These are phyloP conservation scores for Boletus semigastroideus DNA, from an alignment of 1,284 basidiomycete species.

Conservation along the genomic window DNA sequence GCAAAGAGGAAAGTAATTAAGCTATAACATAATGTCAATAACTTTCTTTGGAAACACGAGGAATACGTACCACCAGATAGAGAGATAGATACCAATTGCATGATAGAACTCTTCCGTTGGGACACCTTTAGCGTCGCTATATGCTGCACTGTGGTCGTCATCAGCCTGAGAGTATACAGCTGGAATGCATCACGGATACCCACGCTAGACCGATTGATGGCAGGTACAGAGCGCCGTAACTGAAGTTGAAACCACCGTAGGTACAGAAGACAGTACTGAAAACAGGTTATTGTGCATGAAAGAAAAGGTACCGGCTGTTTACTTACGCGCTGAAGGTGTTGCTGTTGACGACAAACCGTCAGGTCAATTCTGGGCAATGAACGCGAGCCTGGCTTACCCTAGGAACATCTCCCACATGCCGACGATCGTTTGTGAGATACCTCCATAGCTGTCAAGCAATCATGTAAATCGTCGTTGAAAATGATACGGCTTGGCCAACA, in stretches of 20 bases:
- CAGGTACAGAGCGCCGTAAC: conserved; percentile 28
- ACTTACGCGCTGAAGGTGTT: conserved; percentile 31
- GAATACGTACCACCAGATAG: conserved; percentile 17
- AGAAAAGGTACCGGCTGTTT: background rate
- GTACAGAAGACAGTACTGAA: conserved; percentile 27
- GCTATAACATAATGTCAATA: conserved; percentile 8
- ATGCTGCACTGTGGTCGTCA: conserved; percentile 17
- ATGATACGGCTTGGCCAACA: background rate
- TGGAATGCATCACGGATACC: conserved; percentile 2
- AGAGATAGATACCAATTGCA: conserved; percentile 30
- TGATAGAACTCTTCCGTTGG: conserved; percentile 23
- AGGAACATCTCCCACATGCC: conserved; percentile 36
- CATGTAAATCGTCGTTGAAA: background rate
- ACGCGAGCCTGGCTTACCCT: conserved; percentile 17
- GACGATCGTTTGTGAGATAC: conserved; percentile 30
- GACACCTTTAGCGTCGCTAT: conserved; percentile 21
- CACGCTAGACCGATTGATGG: conserved; percentile 30
- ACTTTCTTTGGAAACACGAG: background rate
- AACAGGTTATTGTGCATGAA: background rate
- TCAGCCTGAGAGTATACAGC: conserved; percentile 6
- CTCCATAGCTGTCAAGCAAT: conserved; percentile 24
- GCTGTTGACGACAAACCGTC: conserved; percentile 8
- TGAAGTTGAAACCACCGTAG: conserved; percentile 32
- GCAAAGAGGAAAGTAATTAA: conserved; percentile 22
- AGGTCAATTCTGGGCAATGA: background rate